These are phyloP conservation scores for Heritiera fomes DNA, from an alignment of 345 rosid genomes.

Conservation along the genomic window DNA sequence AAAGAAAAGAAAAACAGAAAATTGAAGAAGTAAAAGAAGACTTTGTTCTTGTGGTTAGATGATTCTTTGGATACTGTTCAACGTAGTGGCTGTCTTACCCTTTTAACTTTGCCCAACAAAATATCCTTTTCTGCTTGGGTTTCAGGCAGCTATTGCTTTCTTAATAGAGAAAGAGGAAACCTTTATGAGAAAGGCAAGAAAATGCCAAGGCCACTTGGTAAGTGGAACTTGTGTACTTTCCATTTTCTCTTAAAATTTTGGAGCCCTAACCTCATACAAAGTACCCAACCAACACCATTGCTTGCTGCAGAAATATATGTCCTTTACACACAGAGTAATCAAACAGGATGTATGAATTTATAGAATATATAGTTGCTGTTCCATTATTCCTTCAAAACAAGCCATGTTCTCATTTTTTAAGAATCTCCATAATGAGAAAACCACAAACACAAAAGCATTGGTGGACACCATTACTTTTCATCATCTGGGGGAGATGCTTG, in stretches of 20 bases:
- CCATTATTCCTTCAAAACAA: constrained; percentile 1
- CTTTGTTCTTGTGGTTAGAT: background rate
- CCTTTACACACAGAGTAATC: background rate
- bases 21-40: background rate
- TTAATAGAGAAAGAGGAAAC: constrained; percentile 5
- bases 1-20: no score
- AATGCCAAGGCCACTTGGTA: constrained; percentile 15
- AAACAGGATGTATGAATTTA: background rate
- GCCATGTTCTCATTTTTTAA: constrained; percentile 17
- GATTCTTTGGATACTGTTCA: background rate
- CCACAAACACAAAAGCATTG: constrained; percentile 6
- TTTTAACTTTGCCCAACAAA: background rate
- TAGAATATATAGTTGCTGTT: background rate
- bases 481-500: constrained; percentile 15
- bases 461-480: constrained; percentile 7
- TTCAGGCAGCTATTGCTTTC: background rate
- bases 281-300: background rate
- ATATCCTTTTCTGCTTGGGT: constrained; percentile 3
- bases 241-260: background rate
- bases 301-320: background rate
- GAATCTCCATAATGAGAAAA: constrained; percentile 26
- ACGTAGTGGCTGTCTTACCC: no score
- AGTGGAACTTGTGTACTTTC: constrained; percentile 29
- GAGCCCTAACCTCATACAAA: background rate
- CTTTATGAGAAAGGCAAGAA: constrained; percentile 18